Evolutionary conservation across 805 yeast genomes (phyloP).

Genomic region (Yarrowia sp.): DNA sequence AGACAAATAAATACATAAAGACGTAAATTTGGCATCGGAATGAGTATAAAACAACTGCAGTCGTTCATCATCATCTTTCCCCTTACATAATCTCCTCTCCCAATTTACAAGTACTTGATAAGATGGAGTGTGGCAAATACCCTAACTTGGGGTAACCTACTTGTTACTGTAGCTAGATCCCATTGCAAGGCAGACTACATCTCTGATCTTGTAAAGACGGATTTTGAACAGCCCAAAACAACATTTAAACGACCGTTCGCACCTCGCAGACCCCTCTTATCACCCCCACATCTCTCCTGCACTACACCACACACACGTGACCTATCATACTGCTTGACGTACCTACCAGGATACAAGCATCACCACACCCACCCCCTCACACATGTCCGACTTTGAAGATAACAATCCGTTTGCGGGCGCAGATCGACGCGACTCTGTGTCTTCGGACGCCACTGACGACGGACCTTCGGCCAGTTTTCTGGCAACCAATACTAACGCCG

Average conservation of each 20-base stretch:
- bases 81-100: too few species aligned
- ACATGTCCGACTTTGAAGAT: constrained; percentile 53
- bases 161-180: too few species aligned
- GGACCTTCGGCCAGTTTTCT: constrained; percentile 28
- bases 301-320: constrained; percentile 1
- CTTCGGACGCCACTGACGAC: constrained; percentile 15
- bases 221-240: too few species aligned
- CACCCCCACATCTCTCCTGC: background rate
- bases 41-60: too few species aligned
- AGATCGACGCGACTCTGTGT: constrained; percentile 41
- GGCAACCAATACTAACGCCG: constrained; percentile 11
- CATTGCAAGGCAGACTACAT: too few species aligned
- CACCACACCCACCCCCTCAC: background rate
- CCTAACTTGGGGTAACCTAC: background rate
- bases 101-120: background rate
- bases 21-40: too few species aligned
- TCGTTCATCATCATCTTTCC: too few species aligned
- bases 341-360: background rate
- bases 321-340: background rate
- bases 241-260: too few species aligned
- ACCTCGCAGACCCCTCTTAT: too few species aligned
- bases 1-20: too few species aligned
- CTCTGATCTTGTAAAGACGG: too few species aligned
- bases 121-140: background rate
- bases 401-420: constrained; percentile 55